Evolutionary conservation across 352 stramenopile genomes (phyloP), one percentile per base, ranked within the genome.

Genomic region (Phytophthora sp.): DNA sequence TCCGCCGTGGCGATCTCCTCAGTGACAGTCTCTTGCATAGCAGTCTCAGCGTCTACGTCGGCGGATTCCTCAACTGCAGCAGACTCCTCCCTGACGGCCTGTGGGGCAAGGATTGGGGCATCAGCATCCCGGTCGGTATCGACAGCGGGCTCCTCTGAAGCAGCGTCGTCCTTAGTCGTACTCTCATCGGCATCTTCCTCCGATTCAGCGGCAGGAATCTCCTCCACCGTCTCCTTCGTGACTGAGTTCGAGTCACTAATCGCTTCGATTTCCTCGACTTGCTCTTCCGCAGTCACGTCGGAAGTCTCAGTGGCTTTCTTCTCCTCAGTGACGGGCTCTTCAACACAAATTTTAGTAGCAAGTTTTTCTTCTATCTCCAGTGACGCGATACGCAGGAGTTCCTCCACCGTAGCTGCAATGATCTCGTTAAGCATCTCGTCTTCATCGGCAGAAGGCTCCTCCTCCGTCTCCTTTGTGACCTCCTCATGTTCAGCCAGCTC

Each of bases 381-480:
- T 15, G 57, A 57, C 8, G 27, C 15, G 13, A 54, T 54, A 13
- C 58, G 59, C 38, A 60, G 15, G 2, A 55, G 50, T 26, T 67
- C 59, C 33, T 55, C 59, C 3, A 67, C 50, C 8, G 49, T 60
- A 13, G 24, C 33, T 21, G 15, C 50, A 21, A 67, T 38, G 23
- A 55, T 62, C 0, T 56, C 59, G n/a, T 62, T 51, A 20, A 56
- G 52, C 36, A 60, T 49, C 13, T 51, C 49, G 31, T 66, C 58
- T 29, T 31, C 15, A 15, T 18, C 63, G 26, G 15, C 20, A n/a
- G 44, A 27, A 26, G 29, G 18, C 18, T 44, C 7, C 18, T n/a
- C 27, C 20, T 60, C 20, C 6, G 49, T 18, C 16, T 20, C 8
- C 12, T 30, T 20, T 20, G 11, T 12, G 21, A 12, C 12, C 30